These are phyloP conservation scores for Leavenworthia alabamica DNA, from an alignment of 345 rosid species.

Conservation along the genomic window DNA sequence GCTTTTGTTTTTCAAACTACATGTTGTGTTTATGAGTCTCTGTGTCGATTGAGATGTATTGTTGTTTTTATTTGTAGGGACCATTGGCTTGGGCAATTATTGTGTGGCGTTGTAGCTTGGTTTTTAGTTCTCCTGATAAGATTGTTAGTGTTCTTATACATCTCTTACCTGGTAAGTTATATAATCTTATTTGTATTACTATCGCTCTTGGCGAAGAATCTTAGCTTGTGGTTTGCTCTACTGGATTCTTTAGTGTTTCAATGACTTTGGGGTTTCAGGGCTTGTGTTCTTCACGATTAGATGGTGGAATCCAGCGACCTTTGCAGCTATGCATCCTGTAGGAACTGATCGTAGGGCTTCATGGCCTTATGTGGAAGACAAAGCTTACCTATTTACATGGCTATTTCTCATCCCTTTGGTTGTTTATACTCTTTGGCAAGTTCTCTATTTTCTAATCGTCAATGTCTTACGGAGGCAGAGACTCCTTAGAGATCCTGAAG, in stretches of 20 bases:
- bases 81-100: constrained; percentile 96
- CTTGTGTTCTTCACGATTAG: constrained; percentile 89
- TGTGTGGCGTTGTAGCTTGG: constrained; percentile 97
- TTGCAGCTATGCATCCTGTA: constrained; percentile 84
- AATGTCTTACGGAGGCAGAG: constrained; percentile 87
- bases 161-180: constrained; percentile 81
- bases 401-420: constrained; percentile 77
- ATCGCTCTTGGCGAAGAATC: not conserved
- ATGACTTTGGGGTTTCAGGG: constrained; percentile 40
- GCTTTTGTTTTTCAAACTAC: not conserved
- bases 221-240: not conserved
- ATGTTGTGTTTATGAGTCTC: not conserved
- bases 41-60: not conserved
- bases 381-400: constrained; percentile 71
- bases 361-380: constrained; percentile 90
- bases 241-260: constrained; percentile 1
- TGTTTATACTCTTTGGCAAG: constrained; percentile 88
- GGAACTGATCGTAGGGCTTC: constrained; percentile 58
- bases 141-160: constrained; percentile 93
- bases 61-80: constrained; percentile 48
- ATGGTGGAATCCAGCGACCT: constrained; percentile 95
- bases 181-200: not conserved
- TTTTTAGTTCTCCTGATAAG: constrained; percentile 90
- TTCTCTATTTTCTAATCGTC: constrained; percentile 80
- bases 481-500: constrained; percentile 92